phyloP scores from a whole-genome alignment of 305 asterid genomes.

The Salvia sclarea region DNA sequence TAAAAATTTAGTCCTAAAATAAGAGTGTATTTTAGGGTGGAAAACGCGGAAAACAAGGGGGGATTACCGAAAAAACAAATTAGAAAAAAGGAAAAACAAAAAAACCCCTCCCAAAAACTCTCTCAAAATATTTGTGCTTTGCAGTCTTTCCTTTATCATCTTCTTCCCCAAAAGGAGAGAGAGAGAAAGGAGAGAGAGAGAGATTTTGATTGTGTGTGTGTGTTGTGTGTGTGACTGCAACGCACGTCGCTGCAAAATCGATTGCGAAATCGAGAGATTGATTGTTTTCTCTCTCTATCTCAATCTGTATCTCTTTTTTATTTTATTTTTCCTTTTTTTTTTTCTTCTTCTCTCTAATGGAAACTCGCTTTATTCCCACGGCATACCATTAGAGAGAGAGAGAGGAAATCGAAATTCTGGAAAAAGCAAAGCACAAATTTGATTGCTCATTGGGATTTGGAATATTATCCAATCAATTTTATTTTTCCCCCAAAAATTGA shows the following conservation, averaged over 20 bases:
- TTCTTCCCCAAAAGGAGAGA: conserved; percentile 36
- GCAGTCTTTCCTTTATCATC: conserved; percentile 29
- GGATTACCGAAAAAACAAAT: not conserved
- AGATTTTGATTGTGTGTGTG: not conserved
- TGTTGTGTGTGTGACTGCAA: conserved; percentile 40
- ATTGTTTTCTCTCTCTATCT: conserved; percentile 26
- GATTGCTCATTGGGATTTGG: conserved; percentile 30
- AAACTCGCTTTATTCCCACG: conserved; percentile 52
- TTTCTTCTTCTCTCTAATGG: conserved; percentile 37
- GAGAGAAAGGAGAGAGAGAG: conserved; percentile 29
- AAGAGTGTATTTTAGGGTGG: not conserved
- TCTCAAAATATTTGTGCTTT: conserved; percentile 23
- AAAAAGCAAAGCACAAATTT: conserved; percentile 45
- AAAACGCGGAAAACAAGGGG: not conserved
- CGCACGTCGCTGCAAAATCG: conserved; percentile 52
- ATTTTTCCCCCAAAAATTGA: conserved; percentile 9
- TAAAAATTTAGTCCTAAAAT: not conserved
- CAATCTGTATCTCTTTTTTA: no score
- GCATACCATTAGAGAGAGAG: conserved; percentile 43
- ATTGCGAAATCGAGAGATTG: no score
- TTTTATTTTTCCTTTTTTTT: not conserved
- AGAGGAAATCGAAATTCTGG: conserved; percentile 10
- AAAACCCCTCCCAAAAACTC: conserved; percentile 28
- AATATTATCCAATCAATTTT: conserved; percentile 7
- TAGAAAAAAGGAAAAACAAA: not conserved